Evolutionary conservation across 257 asterid species (phyloP).

Genomic region (Jaltomata sinuosa): DNA sequence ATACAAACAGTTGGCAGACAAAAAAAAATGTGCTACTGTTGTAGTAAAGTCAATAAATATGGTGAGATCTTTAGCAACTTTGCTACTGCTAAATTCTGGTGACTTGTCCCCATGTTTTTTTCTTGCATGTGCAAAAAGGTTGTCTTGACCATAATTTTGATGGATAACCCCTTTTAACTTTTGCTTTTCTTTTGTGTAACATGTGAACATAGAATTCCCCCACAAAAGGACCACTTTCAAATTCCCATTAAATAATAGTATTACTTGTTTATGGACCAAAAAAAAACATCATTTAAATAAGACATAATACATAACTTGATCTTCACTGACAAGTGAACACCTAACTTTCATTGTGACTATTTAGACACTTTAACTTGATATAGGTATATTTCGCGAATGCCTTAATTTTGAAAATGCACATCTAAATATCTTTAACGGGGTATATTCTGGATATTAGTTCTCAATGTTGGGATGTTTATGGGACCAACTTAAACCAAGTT

Average conservation of each 20-base stretch:
- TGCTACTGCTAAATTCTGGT: too few species aligned
- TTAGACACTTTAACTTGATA: too few species aligned
- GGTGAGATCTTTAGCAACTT: neutral
- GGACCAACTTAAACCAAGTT: too few species aligned
- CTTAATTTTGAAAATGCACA: too few species aligned
- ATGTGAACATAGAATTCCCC: neutral
- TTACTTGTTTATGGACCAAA: neutral
- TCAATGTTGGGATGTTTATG: too few species aligned
- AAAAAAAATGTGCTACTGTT: neutral
- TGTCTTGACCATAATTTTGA: neutral
- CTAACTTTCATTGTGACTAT: too few species aligned
- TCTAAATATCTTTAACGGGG: too few species aligned
- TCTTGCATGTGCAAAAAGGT: neutral
- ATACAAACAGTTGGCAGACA: neutral
- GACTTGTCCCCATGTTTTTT: neutral
- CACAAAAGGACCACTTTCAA: neutral
- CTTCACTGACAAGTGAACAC: too few species aligned
- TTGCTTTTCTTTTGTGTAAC: neutral
- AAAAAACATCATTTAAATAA: neutral
- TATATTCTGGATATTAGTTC: too few species aligned
- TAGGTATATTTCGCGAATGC: too few species aligned
- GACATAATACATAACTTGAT: too few species aligned
- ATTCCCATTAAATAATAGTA: neutral
- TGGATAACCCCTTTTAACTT: neutral
- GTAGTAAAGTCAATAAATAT: neutral